These are phyloP conservation scores for Parathielavia appendiculata DNA, from an alignment of 495 filamentous ascomycete genomes.

Conservation along the genomic window DNA sequence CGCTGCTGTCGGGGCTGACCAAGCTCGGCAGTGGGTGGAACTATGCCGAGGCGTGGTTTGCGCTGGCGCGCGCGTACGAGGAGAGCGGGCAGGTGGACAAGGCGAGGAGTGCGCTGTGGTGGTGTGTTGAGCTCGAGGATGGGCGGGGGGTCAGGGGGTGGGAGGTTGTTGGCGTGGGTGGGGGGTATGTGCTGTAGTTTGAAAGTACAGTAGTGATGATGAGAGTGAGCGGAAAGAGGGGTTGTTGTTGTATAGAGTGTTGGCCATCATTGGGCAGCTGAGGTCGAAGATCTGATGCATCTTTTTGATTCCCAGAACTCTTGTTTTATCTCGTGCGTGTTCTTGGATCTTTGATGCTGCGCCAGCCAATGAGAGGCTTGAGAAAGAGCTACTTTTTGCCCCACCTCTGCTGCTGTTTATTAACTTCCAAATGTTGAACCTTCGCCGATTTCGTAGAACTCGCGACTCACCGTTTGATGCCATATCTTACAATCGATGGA, in stretches of 20 bases:
- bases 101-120: slow-evolving; percentile 72
- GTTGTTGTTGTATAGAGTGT: slow-evolving; percentile 29
- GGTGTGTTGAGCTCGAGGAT: slow-evolving; percentile 71
- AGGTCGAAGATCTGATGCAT: too few species aligned
- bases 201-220: background rate
- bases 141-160: slow-evolving; percentile 56
- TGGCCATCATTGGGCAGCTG: background rate
- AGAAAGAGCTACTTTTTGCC: too few species aligned
- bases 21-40: slow-evolving; percentile 89
- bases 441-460: too few species aligned
- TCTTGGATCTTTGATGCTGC: too few species aligned
- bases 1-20: slow-evolving; percentile 71
- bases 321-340: too few species aligned
- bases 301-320: too few species aligned
- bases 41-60: slow-evolving; percentile 88
- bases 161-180: slow-evolving; percentile 49
- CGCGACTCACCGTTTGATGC: too few species aligned
- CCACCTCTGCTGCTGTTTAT: too few species aligned
- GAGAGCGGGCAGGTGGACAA: slow-evolving; percentile 76
- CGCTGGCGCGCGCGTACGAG: slow-evolving; percentile 79
- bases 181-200: slow-evolving; percentile 54
- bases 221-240: slow-evolving; percentile 46
- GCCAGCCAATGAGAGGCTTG: background rate
- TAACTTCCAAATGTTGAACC: too few species aligned
- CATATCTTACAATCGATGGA: too few species aligned